Evolutionary conservation across 305 asterid species (phyloP), one percentile per base, ranked within the genome.

Genomic region (Stenogyne calaminthoides): DNA sequence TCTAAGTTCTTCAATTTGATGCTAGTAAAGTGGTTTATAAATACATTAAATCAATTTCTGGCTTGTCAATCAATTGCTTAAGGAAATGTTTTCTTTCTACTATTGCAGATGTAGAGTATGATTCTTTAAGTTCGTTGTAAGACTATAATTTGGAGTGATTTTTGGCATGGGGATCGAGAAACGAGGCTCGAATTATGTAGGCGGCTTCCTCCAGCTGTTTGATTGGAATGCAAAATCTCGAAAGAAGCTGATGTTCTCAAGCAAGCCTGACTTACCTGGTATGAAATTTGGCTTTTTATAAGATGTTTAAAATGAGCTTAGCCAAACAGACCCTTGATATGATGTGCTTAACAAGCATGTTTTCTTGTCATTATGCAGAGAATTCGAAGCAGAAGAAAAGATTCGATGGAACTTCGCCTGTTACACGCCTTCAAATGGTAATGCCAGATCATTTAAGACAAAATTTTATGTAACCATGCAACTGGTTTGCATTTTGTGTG

Each of bases 191-290:
- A 90, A 92, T 55, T 87, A 88, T 81, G 92, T 88, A 44, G 95
- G 96, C 63, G 96, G 96, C 63, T 83, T 94, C 79, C 89, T 92
- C 61, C 96, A 94, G 78, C 79, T 90, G 34, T 90, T 92, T 66
- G 98, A 92, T 77, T 94, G 99, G 99, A 90, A 90, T 69, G 88
- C 93, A 39, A 90, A 92, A 83, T 94, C 97, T 46, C 85, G 91
- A 36, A 94, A 92, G 89, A 94, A 92, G 77, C 77, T 49, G 4
- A 49, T 90, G 86, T 89, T 91, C 80, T 78, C 90, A 6, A 85
- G 84, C 90, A 90, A 91, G 84, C 80, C 87, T 20, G 87, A 82
- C 58, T 32, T 75, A 64, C 87, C 96, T 16, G 94, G 96, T 91
- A 85, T 8, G 46, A 14, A 7, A 8, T n/a, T 42, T 1, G 42